These are phyloP conservation scores for Fraxinus baroniana DNA, from an alignment of 305 asterid genomes.

Conservation along the genomic window DNA sequence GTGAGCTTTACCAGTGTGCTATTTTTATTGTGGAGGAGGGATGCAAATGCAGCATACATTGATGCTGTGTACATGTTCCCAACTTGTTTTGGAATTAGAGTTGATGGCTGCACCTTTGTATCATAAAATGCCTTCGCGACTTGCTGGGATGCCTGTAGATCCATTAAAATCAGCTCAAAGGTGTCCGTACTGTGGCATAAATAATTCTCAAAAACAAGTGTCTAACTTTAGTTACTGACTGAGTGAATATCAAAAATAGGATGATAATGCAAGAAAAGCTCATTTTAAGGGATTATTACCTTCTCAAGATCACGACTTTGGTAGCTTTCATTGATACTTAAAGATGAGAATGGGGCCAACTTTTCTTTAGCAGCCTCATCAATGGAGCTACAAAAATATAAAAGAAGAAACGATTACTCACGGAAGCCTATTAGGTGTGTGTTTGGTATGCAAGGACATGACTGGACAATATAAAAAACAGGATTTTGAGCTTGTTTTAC, in stretches of 20 bases:
- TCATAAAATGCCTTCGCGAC: slow-evolving; percentile 80
- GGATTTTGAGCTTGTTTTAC: neutral
- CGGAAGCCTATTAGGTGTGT: neutral
- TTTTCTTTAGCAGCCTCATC: slow-evolving; percentile 80
- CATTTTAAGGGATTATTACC: slow-evolving; percentile 37
- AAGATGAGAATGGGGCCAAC: slow-evolving; percentile 67
- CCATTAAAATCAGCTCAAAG: slow-evolving; percentile 12
- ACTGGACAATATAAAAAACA: neutral
- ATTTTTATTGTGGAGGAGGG: slow-evolving; percentile 75
- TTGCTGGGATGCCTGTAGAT: slow-evolving; percentile 77
- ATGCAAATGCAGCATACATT: slow-evolving; percentile 91
- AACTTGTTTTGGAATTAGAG: slow-evolving; percentile 89
- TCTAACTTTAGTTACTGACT: neutral
- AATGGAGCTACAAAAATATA: slow-evolving; percentile 55
- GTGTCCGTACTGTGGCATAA: neutral
- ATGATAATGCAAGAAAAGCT: neutral
- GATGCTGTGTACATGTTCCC: slow-evolving; percentile 99
- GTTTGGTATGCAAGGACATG: neutral
- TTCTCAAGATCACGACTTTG: slow-evolving; percentile 97
- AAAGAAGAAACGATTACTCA: slow-evolving; percentile 21
- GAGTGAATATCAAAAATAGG: neutral
- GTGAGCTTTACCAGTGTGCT: slow-evolving; percentile 58
- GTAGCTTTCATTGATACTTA: slow-evolving; percentile 84
- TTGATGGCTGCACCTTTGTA: slow-evolving; percentile 80
- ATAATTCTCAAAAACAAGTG: neutral